Evolutionary conservation across 805 yeast species (phyloP), one percentile per base, ranked within the genome.

Genomic region (Ogataea dorogensis): DNA sequence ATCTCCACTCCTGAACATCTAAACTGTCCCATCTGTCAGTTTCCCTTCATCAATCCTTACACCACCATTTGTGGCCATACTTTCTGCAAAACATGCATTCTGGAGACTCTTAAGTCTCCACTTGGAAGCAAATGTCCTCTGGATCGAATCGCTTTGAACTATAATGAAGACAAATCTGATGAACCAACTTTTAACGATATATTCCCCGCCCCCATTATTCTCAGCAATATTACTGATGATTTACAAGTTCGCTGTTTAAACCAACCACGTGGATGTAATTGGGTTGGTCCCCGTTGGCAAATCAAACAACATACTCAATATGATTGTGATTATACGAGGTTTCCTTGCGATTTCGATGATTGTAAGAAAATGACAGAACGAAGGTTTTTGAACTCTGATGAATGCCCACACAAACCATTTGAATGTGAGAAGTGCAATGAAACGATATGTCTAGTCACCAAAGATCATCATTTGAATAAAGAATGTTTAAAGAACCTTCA

Each of bases 31-130:
- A 75, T 81, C n/a, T 81, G 88, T 55, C 79, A 75, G 42, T 70
- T 71, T 24, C 83, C 84, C 5, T 73, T 81, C 43, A 65, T 77
- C 6, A 66, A 67, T 22, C 87, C 88, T 1, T 63, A 70, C 43
- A 73, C 80, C 5, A 81, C 87, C 1, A 54, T 66, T 2, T 81
- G 88, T 58, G 83, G 84, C 1, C 87, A 81, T 51, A 77, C 83
- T 0, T 81, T 80, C 47, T 81, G 88, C 55, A 64, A 65, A 37
- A 63, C 59, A 8, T 80, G 87, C 49, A 61, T 80, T 4, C 47
- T 53, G 33, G 77, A 71, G 44, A 65, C 73, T 29, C 53, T 74
- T 17, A 66, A 59, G 36, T 51, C 64, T 14, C 52, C 56, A 35
- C 49, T 67, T 29, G 69, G 54, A 28, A 55, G 44, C 34, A 54